These are phyloP conservation scores for Starmerella asiatica DNA, from an alignment of 805 yeast species.

Conservation along the genomic window DNA sequence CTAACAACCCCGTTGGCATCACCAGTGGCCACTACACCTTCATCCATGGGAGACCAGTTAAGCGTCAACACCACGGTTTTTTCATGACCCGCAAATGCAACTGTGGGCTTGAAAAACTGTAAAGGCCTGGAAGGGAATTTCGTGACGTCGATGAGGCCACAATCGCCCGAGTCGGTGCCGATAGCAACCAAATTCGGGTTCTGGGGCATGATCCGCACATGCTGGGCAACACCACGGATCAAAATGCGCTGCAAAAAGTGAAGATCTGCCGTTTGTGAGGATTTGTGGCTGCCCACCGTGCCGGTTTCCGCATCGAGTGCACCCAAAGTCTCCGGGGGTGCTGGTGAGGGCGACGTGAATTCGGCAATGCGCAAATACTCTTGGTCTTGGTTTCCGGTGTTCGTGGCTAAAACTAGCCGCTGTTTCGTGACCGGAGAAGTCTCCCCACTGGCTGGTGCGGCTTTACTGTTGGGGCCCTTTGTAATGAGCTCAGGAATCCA, in stretches of 20 bases:
- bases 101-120: conserved; percentile 36
- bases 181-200: conserved; percentile 74
- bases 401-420: conserved; percentile 43
- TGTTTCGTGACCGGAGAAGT: conserved; percentile 2
- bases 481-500: conserved; percentile 45
- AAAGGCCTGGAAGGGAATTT: conserved; percentile 48
- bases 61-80: conserved; percentile 43
- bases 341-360: conserved; percentile 22
- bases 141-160: conserved; percentile 66
- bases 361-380: conserved; percentile 35
- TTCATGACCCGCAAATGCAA: conserved; percentile 33
- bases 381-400: conserved; percentile 44
- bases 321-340: conserved; percentile 19
- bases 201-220: conserved; percentile 63
- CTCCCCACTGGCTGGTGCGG: neutral
- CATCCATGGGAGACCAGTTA: conserved; percentile 55
- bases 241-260: conserved; percentile 44
- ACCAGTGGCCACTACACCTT: conserved; percentile 49
- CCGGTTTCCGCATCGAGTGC: conserved; percentile 30
- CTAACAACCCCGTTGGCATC: conserved; percentile 51
- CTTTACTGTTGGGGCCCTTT: neutral
- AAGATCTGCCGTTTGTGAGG: conserved; percentile 28
- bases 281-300: conserved; percentile 25
- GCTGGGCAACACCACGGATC: conserved; percentile 60
- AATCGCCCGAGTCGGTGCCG: conserved; percentile 50